Conservation (phyloP, 768 basidiomycete species). For the Crucibulum laeve region DNA sequence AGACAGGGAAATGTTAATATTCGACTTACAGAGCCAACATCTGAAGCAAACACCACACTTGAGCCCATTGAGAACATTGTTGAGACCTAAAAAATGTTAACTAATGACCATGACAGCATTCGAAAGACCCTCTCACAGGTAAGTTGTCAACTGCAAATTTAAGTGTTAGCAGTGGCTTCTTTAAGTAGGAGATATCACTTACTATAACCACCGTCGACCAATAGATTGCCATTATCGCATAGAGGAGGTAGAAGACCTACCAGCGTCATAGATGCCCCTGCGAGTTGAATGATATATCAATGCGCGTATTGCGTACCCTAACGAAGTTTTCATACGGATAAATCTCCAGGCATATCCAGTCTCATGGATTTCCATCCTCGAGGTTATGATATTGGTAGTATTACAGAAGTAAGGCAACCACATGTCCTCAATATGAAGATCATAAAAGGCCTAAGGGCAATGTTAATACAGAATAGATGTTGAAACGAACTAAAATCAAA, state of each 20-base stretch:
- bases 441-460: conserved; percentile 71
- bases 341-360: conserved; percentile 99
- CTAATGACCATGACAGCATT: background rate
- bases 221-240: conserved; percentile 89
- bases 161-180: conserved; percentile 8
- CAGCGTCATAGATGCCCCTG: conserved; percentile 95
- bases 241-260: conserved; percentile 93
- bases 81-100: conserved; percentile 52
- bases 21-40: conserved; percentile 78
- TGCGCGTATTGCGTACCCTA: too few species aligned
- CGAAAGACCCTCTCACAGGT: conserved; percentile 50
- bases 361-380: conserved; percentile 95
- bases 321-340: conserved; percentile 67
- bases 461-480: background rate
- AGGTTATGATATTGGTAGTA: conserved; percentile 94
- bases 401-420: conserved; percentile 99
- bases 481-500: conserved; percentile 14
- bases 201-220: conserved; percentile 91
- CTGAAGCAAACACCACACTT: conserved; percentile 84
- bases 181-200: conserved; percentile 21
- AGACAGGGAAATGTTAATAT: background rate
- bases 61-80: conserved; percentile 93
- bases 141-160: conserved; percentile 72
- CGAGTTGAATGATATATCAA: conserved; percentile 6
- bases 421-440: conserved; percentile 95